Evolutionary conservation across 2,329 filamentous ascomycete genomes (phyloP), one percentile per base, ranked within the genome.

Genomic region (Penicillium sp.): DNA sequence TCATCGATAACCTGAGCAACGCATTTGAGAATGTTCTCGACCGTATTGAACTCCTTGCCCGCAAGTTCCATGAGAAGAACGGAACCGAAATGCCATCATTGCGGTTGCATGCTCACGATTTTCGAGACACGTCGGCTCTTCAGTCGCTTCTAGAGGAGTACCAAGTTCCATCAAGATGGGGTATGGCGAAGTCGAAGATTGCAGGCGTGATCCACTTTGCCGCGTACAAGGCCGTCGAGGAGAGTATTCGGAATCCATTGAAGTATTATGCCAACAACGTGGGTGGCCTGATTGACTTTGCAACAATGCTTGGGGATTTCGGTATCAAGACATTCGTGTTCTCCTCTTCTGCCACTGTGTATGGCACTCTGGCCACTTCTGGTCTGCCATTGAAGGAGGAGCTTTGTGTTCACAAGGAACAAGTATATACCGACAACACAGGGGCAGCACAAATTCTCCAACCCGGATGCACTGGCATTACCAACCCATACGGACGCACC

Each of bases 201-300:
- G 75, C 77, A 0, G 86, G 85, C 1, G 85, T 89, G n/a, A 88
- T 89, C 56, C 87, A 89, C 67, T 89, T 89, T 62, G 87, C 87
- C 14, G 87, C 87, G 1, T 84, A 84, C 77, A 89, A 89, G 69
- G 85, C 86, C 2, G 85, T 88, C 0, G 81, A 81, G 26, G 86
- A 89, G 64, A 88, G 84, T 44, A 88, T 88, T 59, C 71, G 74
- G 26, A 75, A 79, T 57, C 86, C 86, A 0, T 72, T 89, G 55
- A 81, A 82, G 57, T 89, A 89, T 72, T 89, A 89, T 72, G 79
- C 80, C 58, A 89, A 89, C 76, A 89, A 89, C 59, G 85, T 89
- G 31, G 83, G 81, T 63, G 87, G 86, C 0, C 75, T 89, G 5
- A 78, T 89, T 48, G 79, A 86, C 57, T 81, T 89, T 56, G 78